phyloP scores from a whole-genome alignment of 2,329 filamentous ascomycete genomes.

The Ophiostoma himal-ulmi region DNA sequence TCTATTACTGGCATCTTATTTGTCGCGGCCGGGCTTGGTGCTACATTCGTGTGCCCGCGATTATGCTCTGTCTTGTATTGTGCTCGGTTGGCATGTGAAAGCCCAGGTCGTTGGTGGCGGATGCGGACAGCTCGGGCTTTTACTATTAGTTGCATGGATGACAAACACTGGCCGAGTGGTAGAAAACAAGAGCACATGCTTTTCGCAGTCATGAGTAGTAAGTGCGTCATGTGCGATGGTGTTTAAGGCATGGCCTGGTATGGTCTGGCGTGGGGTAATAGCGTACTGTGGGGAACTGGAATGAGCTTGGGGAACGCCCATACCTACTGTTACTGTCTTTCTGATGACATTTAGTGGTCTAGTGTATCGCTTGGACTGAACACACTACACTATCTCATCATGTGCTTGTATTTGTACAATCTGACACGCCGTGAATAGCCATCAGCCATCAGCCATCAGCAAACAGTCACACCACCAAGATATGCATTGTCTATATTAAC shows the following conservation, averaged over 20 bases:
- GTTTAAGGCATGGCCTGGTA: background rate
- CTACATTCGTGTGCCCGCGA: background rate
- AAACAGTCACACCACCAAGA: background rate
- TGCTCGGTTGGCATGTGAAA: slow-evolving; percentile 8
- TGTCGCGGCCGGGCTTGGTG: background rate
- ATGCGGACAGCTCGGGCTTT: background rate
- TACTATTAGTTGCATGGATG: background rate
- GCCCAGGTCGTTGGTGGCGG: slow-evolving; percentile 1
- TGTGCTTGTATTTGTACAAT: background rate
- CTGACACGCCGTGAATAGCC: background rate
- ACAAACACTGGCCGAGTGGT: background rate
- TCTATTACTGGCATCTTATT: background rate
- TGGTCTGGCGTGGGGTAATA: slow-evolving; percentile 10
- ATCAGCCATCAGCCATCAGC: background rate
- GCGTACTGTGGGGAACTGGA: slow-evolving; percentile 1
- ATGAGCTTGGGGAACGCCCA: background rate
- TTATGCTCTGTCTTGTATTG: background rate
- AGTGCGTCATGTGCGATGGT: background rate
- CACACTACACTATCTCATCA: background rate
- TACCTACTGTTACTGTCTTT: background rate
- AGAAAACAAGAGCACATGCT: background rate
- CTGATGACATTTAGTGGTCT: background rate
- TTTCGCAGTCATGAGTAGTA: background rate
- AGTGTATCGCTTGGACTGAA: background rate
- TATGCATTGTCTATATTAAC: background rate